Evolutionary conservation across 1,139 yeast species (phyloP).

Genomic region (Yamadazyma taylorii): DNA sequence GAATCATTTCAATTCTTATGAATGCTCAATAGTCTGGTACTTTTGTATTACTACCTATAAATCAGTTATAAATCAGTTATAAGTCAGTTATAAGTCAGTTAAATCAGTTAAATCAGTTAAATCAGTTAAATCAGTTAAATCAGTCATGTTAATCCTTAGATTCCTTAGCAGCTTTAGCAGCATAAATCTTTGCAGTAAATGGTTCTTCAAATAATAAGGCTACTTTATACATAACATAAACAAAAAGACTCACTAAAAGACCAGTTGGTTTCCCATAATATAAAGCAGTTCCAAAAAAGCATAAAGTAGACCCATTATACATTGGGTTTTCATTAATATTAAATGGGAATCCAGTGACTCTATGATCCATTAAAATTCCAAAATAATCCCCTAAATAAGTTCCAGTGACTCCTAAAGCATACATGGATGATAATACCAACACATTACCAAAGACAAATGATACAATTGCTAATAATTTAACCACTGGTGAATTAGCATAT

Average conservation of each 20-base stretch:
- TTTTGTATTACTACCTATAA: too few relatives aligned
- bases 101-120: too few relatives aligned
- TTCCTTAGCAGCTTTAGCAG: conserved; percentile 12
- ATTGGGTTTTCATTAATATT: conserved; percentile 89
- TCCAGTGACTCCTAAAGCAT: conserved; percentile 92
- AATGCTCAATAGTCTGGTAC: too few relatives aligned
- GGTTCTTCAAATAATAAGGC: conserved; percentile 94
- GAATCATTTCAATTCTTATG: conserved; percentile 15
- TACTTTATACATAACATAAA: conserved; percentile 75
- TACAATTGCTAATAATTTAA: conserved; percentile 34
- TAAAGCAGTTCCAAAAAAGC: conserved; percentile 88
- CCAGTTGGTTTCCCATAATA: conserved; percentile 93
- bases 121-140: too few relatives aligned
- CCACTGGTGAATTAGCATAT: conserved; percentile 35
- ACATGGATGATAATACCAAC: conserved; percentile 84
- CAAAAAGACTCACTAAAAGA: conserved; percentile 66
- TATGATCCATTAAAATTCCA: conserved; percentile 87
- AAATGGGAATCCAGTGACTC: conserved; percentile 95
- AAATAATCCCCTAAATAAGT: conserved; percentile 96
- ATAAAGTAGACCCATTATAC: conserved; percentile 90
- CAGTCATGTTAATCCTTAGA: conserved; percentile 6
- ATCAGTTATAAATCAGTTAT: too few relatives aligned
- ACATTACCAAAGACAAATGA: conserved; percentile 70
- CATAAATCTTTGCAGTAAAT: conserved; percentile 75
- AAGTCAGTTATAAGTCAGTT: too few relatives aligned